Base-by-base conservation (phyloP, 1,284 basidiomycete genomes). In the Ganoderma multipileum region DNA sequence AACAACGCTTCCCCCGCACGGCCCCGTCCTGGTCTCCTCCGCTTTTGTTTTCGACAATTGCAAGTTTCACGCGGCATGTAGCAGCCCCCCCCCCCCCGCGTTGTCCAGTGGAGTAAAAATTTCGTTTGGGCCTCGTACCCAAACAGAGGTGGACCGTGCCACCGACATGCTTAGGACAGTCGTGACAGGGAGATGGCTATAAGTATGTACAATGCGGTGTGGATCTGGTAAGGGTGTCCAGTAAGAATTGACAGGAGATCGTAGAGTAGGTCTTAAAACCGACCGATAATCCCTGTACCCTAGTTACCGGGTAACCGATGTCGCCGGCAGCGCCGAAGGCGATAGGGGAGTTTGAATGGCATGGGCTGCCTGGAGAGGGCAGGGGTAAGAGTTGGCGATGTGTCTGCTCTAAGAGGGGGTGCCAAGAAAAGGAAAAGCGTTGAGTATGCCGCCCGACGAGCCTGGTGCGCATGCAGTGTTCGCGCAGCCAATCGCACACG, bases 231-330 rank as follows among this genome's bases (percentile, higher is more conserved):
- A n/a, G 28, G 36, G n/a, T 26, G 41, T 57, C 65, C 18, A 47
- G 50, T 33, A 39, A 55, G 65, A 47, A 63, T 38, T 59, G 61
- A 57, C 59, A 62, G 39, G 9, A 65, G 20, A n/a, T 20, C 52
- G 64, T 33, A 55, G 26, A 44, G 60, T 42, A 47, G 33, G 63
- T 23, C 30, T 16, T 57, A 33, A 52, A 28, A 66, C 33, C 11
- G 30, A 39, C 58, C n/a, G 54, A 41, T n/a, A 11, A 11, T 65
- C 57, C 42, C 44, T 52, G 33, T 59, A 61, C 36, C 67, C 59
- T 69, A 64, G 66, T 66, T 69, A 72, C 71, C 71, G 68, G 69
- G 26, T 63, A 58, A 36, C 69, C 71, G 71, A 68, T 30, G 28
- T 68, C 30, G 54, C 71, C 71, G 71, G 64, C 61, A 62, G 63